Percentiles rank a stretch among this genome's conserved stretches.
Conservation (phyloP, 1,284 basidiomycete species). For the Leccinum insolens region DNA sequence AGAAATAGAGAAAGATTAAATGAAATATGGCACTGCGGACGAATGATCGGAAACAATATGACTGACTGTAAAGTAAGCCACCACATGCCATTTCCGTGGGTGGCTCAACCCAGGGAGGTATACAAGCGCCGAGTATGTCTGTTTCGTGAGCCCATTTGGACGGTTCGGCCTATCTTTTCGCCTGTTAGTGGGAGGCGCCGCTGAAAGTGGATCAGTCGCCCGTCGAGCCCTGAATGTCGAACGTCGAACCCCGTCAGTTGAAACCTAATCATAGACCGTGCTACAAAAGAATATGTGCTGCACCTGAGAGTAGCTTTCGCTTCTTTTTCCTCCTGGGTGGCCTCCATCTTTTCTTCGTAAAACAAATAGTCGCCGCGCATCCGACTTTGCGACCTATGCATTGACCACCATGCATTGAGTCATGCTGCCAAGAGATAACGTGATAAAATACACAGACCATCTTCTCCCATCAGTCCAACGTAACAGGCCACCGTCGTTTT, state of each 20-base stretch:
- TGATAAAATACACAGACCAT: slow-evolving; percentile 48
- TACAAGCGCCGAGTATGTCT: slow-evolving; percentile 76
- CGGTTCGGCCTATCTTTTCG: slow-evolving; percentile 74
- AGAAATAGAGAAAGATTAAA: slow-evolving; percentile 2
- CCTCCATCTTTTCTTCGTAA: slow-evolving; percentile 79
- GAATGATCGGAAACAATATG: slow-evolving; percentile 12
- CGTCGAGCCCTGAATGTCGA: slow-evolving; percentile 52
- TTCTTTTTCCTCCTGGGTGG: slow-evolving; percentile 72
- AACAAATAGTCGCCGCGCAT: slow-evolving; percentile 82
- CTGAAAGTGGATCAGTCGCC: slow-evolving; percentile 60
- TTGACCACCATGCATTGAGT: slow-evolving; percentile 5
- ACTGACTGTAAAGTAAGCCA: slow-evolving; percentile 75
- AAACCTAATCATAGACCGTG: slow-evolving; percentile 1
- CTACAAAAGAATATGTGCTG: slow-evolving; percentile 17
- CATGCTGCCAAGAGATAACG: neutral
- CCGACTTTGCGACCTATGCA: slow-evolving; percentile 74
- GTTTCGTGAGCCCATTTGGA: slow-evolving; percentile 75
- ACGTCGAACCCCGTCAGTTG: slow-evolving; percentile 4
- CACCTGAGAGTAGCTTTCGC: slow-evolving; percentile 73
- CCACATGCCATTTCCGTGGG: slow-evolving; percentile 75
- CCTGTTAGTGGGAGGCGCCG: slow-evolving; percentile 57
- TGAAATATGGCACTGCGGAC: slow-evolving; percentile 17
- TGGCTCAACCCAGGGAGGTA: slow-evolving; percentile 56
- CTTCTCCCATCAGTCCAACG: slow-evolving; percentile 78
- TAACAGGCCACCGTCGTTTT: slow-evolving; percentile 73